A percentile compares a stretch with the other conserved stretches of the same genome.
phyloP scores from a whole-genome alignment of 1,284 basidiomycete species.

The Tilletia caries region DNA sequence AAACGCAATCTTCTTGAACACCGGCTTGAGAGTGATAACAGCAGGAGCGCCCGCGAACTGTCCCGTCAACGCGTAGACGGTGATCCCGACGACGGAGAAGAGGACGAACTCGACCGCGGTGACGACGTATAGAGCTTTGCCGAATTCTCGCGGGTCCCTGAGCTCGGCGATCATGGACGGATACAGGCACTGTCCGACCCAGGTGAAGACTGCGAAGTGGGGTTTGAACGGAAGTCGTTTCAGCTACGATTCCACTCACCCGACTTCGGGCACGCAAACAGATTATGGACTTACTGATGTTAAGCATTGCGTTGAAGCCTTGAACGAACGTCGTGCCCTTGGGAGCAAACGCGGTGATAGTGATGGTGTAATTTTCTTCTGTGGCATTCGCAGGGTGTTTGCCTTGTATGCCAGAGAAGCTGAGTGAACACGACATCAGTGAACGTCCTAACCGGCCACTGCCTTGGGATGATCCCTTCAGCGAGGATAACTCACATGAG shows the following conservation, averaged over 20 bases:
- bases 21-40: slow-evolving; percentile 57
- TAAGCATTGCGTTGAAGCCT: slow-evolving; percentile 55
- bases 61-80: slow-evolving; percentile 22
- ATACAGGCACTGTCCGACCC: slow-evolving; percentile 20
- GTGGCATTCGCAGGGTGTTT: neutral
- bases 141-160: slow-evolving; percentile 21
- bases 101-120: slow-evolving; percentile 20
- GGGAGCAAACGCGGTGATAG: slow-evolving; percentile 21
- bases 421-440: neutral
- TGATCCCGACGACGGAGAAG: slow-evolving; percentile 20
- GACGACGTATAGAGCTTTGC: slow-evolving; percentile 21
- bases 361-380: neutral
- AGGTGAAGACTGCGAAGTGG: neutral
- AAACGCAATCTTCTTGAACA: slow-evolving; percentile 59
- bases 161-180: slow-evolving; percentile 22
- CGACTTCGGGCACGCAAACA: too few species aligned
- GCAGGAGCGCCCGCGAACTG: slow-evolving; percentile 62
- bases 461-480: too few species aligned
- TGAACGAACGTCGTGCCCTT: slow-evolving; percentile 17
- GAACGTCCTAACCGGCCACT: neutral
- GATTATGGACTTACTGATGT: slow-evolving; percentile 43
- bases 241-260: neutral
- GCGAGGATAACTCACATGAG: slow-evolving; percentile 17
- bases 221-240: too few species aligned
- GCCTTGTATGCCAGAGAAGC: slow-evolving; percentile 10